phyloP scores from a whole-genome alignment of 352 stramenopile species.

The Pythium dissotocum region DNA sequence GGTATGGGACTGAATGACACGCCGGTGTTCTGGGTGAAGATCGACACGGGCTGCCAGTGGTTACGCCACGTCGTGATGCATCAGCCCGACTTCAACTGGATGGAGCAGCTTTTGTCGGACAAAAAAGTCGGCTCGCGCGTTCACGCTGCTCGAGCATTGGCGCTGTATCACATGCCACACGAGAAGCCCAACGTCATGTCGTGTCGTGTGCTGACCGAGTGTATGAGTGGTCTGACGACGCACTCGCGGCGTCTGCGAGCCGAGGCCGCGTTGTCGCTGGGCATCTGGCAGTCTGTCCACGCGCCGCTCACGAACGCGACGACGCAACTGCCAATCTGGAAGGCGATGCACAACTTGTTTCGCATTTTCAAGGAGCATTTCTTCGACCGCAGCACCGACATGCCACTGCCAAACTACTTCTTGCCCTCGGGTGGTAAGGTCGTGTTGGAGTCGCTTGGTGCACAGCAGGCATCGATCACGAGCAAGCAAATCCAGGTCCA shows the following conservation, averaged over 20 bases:
- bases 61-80: slow-evolving; percentile 85
- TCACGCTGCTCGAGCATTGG: slow-evolving; percentile 70
- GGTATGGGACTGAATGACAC: slow-evolving; percentile 88
- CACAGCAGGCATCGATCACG: slow-evolving; percentile 76
- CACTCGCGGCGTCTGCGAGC: slow-evolving; percentile 75
- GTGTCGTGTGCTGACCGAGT: slow-evolving; percentile 80
- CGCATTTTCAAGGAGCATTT: slow-evolving; percentile 91
- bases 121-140: slow-evolving; percentile 84
- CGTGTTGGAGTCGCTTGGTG: slow-evolving; percentile 73
- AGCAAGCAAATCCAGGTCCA: slow-evolving; percentile 87
- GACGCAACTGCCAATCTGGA: slow-evolving; percentile 81
- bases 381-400: slow-evolving; percentile 76
- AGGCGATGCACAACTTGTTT: slow-evolving; percentile 84
- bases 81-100: slow-evolving; percentile 89
- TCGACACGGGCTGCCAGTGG: slow-evolving; percentile 78
- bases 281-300: slow-evolving; percentile 87
- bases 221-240: slow-evolving; percentile 82
- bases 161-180: slow-evolving; percentile 77
- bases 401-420: slow-evolving; percentile 89
- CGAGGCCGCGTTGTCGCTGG: slow-evolving; percentile 71
- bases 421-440: slow-evolving; percentile 82
- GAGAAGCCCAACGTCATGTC: slow-evolving; percentile 89
- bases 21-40: slow-evolving; percentile 87
- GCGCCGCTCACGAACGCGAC: slow-evolving; percentile 80
- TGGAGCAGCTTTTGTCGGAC: slow-evolving; percentile 83